Conservation (phyloP, 2,329 filamentous ascomycete species). For the Ascochyta rabiei region DNA sequence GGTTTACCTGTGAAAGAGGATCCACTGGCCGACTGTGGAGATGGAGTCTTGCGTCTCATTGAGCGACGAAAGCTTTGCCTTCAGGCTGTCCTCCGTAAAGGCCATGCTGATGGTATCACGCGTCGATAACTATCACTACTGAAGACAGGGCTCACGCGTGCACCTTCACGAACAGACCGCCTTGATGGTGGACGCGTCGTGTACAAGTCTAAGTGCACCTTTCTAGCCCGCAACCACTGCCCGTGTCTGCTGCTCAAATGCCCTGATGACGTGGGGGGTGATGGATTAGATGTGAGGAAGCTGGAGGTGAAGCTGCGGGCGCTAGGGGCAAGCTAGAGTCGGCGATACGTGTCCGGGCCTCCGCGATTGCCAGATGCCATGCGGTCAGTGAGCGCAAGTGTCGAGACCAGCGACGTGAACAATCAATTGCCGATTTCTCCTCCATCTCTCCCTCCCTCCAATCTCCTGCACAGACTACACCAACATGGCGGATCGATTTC, state of each 20-base stretch:
- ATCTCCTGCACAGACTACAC: constrained; percentile 9
- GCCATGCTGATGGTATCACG: constrained; percentile 67
- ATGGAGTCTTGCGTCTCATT: constrained; percentile 99
- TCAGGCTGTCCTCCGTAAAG: constrained; percentile 93
- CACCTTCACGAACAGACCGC: constrained; percentile 16
- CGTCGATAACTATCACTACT: constrained; percentile 22
- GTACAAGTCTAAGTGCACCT: constrained; percentile 7
- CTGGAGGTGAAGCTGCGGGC: constrained; percentile 26
- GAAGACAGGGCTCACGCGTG: constrained; percentile 31
- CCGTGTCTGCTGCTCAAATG: constrained; percentile 20
- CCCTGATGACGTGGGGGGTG: constrained; percentile 29
- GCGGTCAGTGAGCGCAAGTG: constrained; percentile 16
- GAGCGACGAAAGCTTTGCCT: constrained; percentile 90
- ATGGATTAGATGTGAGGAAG: constrained; percentile 18
- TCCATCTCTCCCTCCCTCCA: not conserved
- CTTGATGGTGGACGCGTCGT: constrained; percentile 1
- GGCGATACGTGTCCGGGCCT: constrained; percentile 28
- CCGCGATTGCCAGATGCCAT: constrained; percentile 7
- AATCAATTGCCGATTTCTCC: constrained; percentile 25
- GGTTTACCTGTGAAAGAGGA: constrained; percentile 93
- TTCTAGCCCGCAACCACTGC: constrained; percentile 11
- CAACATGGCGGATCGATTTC: constrained; percentile 59
- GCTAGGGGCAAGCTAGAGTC: constrained; percentile 24
- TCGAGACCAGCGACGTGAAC: constrained; percentile 15
- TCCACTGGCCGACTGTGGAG: constrained; percentile 96